Evolutionary conservation across 805 yeast species (phyloP).

Genomic region (Grigorovia jiainica): DNA sequence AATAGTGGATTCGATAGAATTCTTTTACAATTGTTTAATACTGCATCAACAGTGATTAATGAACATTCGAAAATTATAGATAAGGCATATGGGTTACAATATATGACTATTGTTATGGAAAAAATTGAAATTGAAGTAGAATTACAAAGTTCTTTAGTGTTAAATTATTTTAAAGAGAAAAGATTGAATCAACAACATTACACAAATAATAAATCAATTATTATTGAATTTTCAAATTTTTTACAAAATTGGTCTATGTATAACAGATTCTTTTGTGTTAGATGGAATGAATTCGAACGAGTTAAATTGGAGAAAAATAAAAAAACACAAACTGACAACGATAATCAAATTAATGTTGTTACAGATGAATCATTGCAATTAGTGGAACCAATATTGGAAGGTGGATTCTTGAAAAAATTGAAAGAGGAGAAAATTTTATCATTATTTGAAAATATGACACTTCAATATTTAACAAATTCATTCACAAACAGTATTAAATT

Average conservation of each 20-base stretch:
- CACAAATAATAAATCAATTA: slow-evolving; percentile 31
- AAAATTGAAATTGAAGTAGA: slow-evolving; percentile 83
- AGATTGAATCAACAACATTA: slow-evolving; percentile 68
- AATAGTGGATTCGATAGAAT: slow-evolving; percentile 27
- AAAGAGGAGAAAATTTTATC: slow-evolving; percentile 38
- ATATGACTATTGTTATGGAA: slow-evolving; percentile 57
- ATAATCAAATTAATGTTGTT: slow-evolving; percentile 3
- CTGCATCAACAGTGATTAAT: slow-evolving; percentile 69
- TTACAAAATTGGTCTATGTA: slow-evolving; percentile 81
- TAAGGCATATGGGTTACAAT: slow-evolving; percentile 55
- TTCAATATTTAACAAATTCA: slow-evolving; percentile 65
- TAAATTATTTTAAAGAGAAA: slow-evolving; percentile 20
- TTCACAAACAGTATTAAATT: slow-evolving; percentile 71
- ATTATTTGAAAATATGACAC: slow-evolving; percentile 52
- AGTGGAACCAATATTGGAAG: slow-evolving; percentile 15
- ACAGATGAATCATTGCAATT: slow-evolving; percentile 11
- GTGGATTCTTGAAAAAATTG: slow-evolving; percentile 20
- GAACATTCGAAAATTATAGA: slow-evolving; percentile 79
- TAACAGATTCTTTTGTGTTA: slow-evolving; percentile 57
- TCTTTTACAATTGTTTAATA: slow-evolving; percentile 65
- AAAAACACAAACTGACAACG: neutral
- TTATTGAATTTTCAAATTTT: slow-evolving; percentile 65
- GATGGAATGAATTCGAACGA: slow-evolving; percentile 46
- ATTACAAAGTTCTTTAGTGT: slow-evolving; percentile 80
- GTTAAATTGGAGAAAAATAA: neutral